Base-by-base conservation (phyloP, 345 rosid genomes). In the Murraya paniculata region DNA sequence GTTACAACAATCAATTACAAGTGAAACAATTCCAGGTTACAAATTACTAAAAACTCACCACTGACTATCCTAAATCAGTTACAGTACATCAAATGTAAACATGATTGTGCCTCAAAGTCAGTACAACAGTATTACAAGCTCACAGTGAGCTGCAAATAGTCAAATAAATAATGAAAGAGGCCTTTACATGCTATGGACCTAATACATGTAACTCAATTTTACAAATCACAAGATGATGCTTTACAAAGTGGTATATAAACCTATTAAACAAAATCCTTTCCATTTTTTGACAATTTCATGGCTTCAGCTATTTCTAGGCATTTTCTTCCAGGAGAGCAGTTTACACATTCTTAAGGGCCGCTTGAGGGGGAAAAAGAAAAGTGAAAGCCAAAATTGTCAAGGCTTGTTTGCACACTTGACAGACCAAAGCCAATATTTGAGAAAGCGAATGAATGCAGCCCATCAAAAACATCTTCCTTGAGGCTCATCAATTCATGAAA, bases 381-480 rank as follows among this genome's bases (percentile, higher is more conserved):
- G 62, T 67, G 73, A 70, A 69, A 64, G 55, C 81, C 72, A 77
- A 77, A 68, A 60, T 33, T 71, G 16, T 78, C 74, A 68, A 65
- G 75, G 65, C 78, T 81, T 79, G 80, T 72, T 82, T 75, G 78
- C 80, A 83, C 57, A 83, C 80, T 86, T 81, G 76, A 82, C 81
- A 83, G 84, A 75, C 75, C 85, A 86, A 78, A 78, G 79, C 78
- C 80, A 77, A 76, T 77, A 81, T 68, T 66, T 76, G 78, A 79
- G 81, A 66, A 79, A 73, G 75, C 75, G 62, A 81, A 81, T 65
- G 88, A 83, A 77, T 77, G 80, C 85, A 83, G 85, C 83, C 71
- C 85, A 82, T 77, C 81, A 81, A 78, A 85, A 84, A 76, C 58
- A 82, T 76, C 87, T 82, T 85, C 82, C 85, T 82, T 83, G 77